A percentile compares a stretch with the other conserved stretches of the same genome.
Evolutionary conservation across 2,329 filamentous ascomycete species (phyloP).

Genomic region (Stylonectria norvegica): DNA sequence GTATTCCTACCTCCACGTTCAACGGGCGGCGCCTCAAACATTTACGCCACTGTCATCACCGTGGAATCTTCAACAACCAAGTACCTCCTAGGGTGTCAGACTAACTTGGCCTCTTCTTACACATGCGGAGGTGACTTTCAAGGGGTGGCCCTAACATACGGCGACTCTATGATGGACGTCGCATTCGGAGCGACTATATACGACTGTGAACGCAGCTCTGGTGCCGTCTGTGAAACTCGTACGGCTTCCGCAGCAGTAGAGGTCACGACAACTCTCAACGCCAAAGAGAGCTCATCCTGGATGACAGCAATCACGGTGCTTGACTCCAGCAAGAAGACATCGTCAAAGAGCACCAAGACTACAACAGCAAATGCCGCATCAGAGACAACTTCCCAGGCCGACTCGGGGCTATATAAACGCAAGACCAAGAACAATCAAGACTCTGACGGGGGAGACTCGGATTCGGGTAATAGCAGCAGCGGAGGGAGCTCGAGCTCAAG

Average conservation of each 20-base stretch:
- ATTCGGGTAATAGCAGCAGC: neutral
- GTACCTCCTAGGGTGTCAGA: conserved; percentile 24
- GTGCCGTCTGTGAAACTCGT: conserved; percentile 15
- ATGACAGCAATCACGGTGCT: conserved; percentile 22
- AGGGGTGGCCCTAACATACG: conserved; percentile 19
- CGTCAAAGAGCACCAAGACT: neutral
- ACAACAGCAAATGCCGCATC: conserved; percentile 1
- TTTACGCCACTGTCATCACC: conserved; percentile 25
- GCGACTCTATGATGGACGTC: conserved; percentile 11
- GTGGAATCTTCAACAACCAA: conserved; percentile 16
- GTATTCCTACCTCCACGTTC: conserved; percentile 15
- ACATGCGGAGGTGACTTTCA: conserved; percentile 20
- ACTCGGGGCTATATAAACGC: conserved; percentile 9
- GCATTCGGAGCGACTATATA: conserved; percentile 17
- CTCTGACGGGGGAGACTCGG: neutral
- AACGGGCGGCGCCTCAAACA: conserved; percentile 17
- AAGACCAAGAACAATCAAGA: neutral
- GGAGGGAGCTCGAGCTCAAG: neutral
- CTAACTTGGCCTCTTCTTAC: conserved; percentile 15
- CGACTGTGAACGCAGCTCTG: conserved; percentile 11
- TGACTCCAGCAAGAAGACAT: conserved; percentile 10
- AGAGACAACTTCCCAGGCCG: neutral
- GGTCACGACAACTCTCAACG: conserved; percentile 11
- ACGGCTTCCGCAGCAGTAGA: neutral
- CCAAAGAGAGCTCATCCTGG: conserved; percentile 13